Evolutionary conservation across 805 yeast genomes (phyloP), one percentile per base, ranked within the genome.

Genomic region (Wickerhamomyces subpelliculosus): DNA sequence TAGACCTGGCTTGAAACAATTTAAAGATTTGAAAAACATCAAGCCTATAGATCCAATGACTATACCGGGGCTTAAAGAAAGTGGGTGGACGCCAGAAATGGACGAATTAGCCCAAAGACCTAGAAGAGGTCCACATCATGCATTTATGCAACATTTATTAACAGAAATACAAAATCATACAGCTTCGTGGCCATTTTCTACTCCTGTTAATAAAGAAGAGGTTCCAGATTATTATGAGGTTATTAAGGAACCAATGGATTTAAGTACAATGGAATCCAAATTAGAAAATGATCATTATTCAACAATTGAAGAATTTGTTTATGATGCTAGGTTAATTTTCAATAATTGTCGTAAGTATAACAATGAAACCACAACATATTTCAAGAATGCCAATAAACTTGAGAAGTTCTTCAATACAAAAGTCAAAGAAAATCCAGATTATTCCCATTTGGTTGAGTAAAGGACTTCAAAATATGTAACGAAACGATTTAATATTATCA

Each of bases 31-130:
- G 24, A 55, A 57, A 47, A 64, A 62, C 35, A 68, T 64, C 39
- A 69, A 64, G 54, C 75, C 73, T 35, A 56, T 85, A n/a, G 88
- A 87, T 52, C 95, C 97, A 6, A 67, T 80, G 67, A 66, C 68
- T 13, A 87, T 93, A 17, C 97, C 98, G 0, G 98, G 98, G 0
- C 68, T 93, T 35, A 71, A 75, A 47, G 97, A 89, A 57, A 84
- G 94, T 4, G 98, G 98, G 0, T 93, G 98, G 98, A 85, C 95
- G 24, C 93, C 90, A 27, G 98, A 90, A 59, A 89, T 93, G 95
- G 99, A 93, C 59, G 90, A 87, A 49, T 65, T 93, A 42, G 97
- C 97, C 0, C 90, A 94, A 53, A 76, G 87, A 54, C 97, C 98
- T 2, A 87, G 88, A 58, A 69, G 96, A 39, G 86, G 94, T 2